Base-by-base conservation (phyloP, 202 grass and related monocot genomes). In the Bolboschoenoplectus hybrid region DNA sequence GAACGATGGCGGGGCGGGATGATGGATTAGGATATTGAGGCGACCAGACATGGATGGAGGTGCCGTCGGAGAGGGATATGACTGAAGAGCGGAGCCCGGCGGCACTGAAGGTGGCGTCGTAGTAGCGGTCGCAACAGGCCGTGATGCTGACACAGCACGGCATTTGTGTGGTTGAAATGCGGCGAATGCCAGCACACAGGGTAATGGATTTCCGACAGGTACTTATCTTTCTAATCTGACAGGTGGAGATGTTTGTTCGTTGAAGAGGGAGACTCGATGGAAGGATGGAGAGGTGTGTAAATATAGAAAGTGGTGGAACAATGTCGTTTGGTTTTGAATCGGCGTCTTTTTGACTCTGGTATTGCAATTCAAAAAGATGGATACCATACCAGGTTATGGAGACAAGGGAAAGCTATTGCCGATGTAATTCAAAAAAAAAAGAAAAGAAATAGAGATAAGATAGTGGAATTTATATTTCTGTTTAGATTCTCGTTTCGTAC, bases 21-120 rank as follows among this genome's bases (percentile, higher is more conserved):
- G 77, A 81, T 39, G 85, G 81, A 56, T 90, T 63, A 71, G 93
- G 91, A 75, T 20, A 69, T 16, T 74, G 39, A 6, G 95, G 93
- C 52, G 85, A 86, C 93, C 95, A 98, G 52, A 92, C 70, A 85
- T 98, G 95, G 78, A 98, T 85, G 63, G 83, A 88, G 82, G 95
- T 91, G 9, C 85, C 67, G 19, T 85, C 84, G 5, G 90, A 64
- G 81, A 95, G 81, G 61, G 82, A 73, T 5, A 90, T 19, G 87
- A 61, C 71, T 38, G 89, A 81, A 39, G 91, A 85, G 61, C 88
- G 90, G 7, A 98, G 91, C 34, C 95, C 93, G 13, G 95, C 93
- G 4, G 62, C 26, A 65, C 53, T 79, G 91, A 98, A 98, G 2
- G 70, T 80, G 17, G 68, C 88, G 49, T 86, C 87, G 73, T 91